These are phyloP conservation scores for Schizosaccharomyces octosporus DNA, from an alignment of 805 yeast species.

Conservation along the genomic window DNA sequence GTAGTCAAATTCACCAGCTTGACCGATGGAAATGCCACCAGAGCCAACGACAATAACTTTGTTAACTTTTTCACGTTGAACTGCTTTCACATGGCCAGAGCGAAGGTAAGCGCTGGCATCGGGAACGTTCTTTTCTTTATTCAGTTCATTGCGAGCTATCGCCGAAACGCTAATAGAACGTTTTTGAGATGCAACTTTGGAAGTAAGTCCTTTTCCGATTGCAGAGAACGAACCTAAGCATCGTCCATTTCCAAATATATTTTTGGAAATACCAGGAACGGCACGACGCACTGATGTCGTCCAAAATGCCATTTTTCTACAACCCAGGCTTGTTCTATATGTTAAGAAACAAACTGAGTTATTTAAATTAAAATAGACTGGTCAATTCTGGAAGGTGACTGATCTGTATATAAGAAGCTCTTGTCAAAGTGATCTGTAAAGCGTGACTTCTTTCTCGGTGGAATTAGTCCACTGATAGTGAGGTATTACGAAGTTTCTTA, in stretches of 20 bases:
- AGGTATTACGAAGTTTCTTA: too few species aligned
- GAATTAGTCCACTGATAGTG: too few species aligned
- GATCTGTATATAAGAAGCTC: too few species aligned
- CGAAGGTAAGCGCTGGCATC: not conserved
- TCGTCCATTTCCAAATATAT: not conserved
- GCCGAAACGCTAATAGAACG: not conserved
- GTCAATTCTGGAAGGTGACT: too few species aligned
- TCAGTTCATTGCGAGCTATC: not conserved
- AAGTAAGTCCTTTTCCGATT: not conserved
- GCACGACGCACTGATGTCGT: not conserved
- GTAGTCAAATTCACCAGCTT: conserved; percentile 95
- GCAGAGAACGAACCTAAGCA: not conserved
- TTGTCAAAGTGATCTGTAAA: too few species aligned
- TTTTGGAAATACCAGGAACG: not conserved
- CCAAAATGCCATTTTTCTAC: not conserved
- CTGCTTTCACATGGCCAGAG: not conserved
- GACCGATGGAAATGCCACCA: conserved; percentile 92
- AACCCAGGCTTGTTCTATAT: not conserved
- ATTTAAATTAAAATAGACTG: too few species aligned
- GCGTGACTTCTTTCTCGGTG: too few species aligned
- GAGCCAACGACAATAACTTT: conserved; percentile 86
- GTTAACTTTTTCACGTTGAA: conserved; percentile 38
- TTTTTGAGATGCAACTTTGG: not conserved
- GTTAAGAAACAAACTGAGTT: not conserved
- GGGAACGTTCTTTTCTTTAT: not conserved